Base-by-base conservation (phyloP, 176 grass and related monocot species). In the Lolium multiflorum region DNA sequence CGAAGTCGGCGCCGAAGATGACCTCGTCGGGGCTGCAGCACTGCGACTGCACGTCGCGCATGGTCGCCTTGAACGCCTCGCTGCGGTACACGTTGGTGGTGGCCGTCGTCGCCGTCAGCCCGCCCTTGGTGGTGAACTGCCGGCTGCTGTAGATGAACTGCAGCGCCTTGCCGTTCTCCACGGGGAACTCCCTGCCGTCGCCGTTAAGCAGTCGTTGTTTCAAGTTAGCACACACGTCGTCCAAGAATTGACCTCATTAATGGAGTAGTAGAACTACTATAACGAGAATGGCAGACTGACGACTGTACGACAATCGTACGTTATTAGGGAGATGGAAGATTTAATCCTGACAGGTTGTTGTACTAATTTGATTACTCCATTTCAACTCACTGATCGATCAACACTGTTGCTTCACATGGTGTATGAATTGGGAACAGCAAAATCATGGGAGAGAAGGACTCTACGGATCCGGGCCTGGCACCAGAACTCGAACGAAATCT, bases 131-230 rank as follows among this genome's bases (percentile, higher is more conserved):
- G 24, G 70, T 89, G 43, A 90, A 87, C 88, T 95, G 91, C 3
- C 89, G 86, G 88, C 95, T 98, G 62, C 91, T 83, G 85, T 98
- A 98, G 68, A 98, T 95, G 89, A 98, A 95, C 77, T 95, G 93
- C 78, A 98, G 91, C 72, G 95, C 93, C 86, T 89, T 95, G 66
- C 95, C 91, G 44, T 85, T 75, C 70, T 90, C 85, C 26, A 95
- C 87, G 2, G 95, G 95, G 62, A 93, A 92, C 74, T 91, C 91
- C 87, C 95, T 98, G 91, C 64, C 68, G 44, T 51, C 63, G 3
- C 24, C 77, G 51, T 58, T 81, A 50, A 68, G 5, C 62, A 12
- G 48, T 66, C n/a, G 54, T 15, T 54, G 51, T 3, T 4, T 52
- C 13, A 16, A 35, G 81, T 73, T 18, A 85, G 2, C 44, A 16